Evolutionary conservation across 148 eudicot species (phyloP), one percentile per base, ranked within the genome.

Genomic region (Rhododendron ovatum): DNA sequence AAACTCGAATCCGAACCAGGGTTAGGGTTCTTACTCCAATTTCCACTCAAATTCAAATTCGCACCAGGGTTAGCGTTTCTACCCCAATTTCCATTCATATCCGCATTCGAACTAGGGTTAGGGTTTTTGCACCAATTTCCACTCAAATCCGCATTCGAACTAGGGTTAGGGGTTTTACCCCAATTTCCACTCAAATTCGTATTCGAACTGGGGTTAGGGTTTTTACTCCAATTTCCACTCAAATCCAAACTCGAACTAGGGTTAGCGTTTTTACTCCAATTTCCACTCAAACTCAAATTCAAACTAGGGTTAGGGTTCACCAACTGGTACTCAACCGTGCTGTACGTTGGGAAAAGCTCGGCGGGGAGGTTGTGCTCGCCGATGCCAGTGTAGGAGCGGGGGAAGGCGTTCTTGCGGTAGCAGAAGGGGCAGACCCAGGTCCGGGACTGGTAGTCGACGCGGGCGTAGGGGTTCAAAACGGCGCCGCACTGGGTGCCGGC

Each of bases 351-450:
- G 20, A 92, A 97, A 33, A 97, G 95, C 91, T 97, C 99, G 61
- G 99, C 99, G 0, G 99, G 99, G 10, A 97, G 93, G 73, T 92
- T 94, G 74, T 92, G 89, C 83, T 97, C 98, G 18, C 94, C 93
- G 84, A 94, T 90, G 5, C 89, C 92, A 30, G 89, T 65, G 59
- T 96, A 94, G 0, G 94, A 88, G 43, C 90, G 93, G 0, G 99
- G 99, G 55, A 97, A 97, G 13, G 84, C 87, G 84, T 93, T 94
- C 84, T 87, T 94, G 35, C 86, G 81, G 85, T 89, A 83, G 80
- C 99, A 97, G 89, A 97, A 97, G 43, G 99, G 95, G 93, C 99
- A 97, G 78, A 90, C 88, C 99, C 99, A 97, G 82, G 94, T 92
- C 83, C 91, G 91, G 12, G 96, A 87, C 24, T 84, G 89, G 89